Base-by-base conservation (phyloP, 2,329 filamentous ascomycete genomes). In the Blumeria hordei region DNA sequence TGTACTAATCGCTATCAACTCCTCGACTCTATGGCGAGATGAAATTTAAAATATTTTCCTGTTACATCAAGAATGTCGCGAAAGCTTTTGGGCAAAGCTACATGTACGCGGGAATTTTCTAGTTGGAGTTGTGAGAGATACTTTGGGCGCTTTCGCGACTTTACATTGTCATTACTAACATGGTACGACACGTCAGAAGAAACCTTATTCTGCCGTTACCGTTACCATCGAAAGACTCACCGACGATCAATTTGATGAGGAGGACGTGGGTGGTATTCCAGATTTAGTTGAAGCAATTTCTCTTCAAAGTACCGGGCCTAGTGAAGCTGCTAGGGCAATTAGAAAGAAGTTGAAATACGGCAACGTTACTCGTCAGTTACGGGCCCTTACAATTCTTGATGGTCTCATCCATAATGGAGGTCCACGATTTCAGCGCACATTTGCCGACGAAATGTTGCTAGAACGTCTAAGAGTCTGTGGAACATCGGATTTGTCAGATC, bases 301-400 rank as follows among this genome's bases (percentile, higher is more conserved):
- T 60, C 79, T 98, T 57, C 92, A 98, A 69, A 75, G 77, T 32
- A 84, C 85, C 6, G 92, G 92, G 0, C 87, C 92, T 1, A 77
- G 79, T 11, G 92, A 98, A 71, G 88, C 88, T 57, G 87, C 90
- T 55, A 80, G 92, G 64, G 88, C 92, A 51, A 77, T 98, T 62
- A 80, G 92, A 58, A 98, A 98, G 77, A 96, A 96, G 72, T 78
- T 98, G 75, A 98, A 98, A 71, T 96, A 98, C 69, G 92, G 92
- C 62, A 94, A 80, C 64, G 75, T 85, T n/a, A 90, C 96, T 68
- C 83, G 88, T 53, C 92, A 98, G 68, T 74, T 96, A 36, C 80
- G 92, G 57, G 85, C 92, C 37, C 76, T 98, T 21, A 83, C 84
- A 10, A 81, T 98, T 53, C 76, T 98, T 1, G 92, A 98, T 66